Percentiles rank a stretch among this genome's conserved stretches.
phyloP scores from a whole-genome alignment of 768 basidiomycete species.

The Plicaturopsis crispa region DNA sequence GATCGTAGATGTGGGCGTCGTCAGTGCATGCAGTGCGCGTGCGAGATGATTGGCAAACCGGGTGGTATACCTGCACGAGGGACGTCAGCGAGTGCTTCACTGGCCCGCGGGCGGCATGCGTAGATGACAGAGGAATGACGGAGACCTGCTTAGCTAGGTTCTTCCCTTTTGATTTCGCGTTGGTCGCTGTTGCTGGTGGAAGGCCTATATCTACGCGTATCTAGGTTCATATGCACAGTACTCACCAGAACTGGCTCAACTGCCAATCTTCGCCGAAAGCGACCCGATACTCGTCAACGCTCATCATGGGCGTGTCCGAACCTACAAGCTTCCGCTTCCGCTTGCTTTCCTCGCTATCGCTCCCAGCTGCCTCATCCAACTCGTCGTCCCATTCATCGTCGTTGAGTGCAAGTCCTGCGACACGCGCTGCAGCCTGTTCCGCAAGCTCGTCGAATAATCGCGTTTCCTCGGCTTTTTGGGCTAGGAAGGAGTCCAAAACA shows the following conservation, averaged over 20 bases:
- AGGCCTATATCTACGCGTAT: no score
- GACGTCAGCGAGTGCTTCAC: no score
- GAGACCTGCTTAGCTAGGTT: no score
- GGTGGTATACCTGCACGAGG: slow-evolving; percentile 31
- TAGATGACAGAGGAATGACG: no score
- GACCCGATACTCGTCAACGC: slow-evolving; percentile 33
- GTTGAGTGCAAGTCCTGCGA: slow-evolving; percentile 24
- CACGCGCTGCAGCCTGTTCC: slow-evolving; percentile 24
- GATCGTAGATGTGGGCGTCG: slow-evolving; percentile 22
- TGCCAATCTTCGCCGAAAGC: slow-evolving; percentile 45
- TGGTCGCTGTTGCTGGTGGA: no score
- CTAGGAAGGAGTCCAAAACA: slow-evolving; percentile 31
- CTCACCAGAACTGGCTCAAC: slow-evolving; percentile 44
- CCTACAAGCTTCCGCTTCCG: neutral
- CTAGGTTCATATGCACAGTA: no score
- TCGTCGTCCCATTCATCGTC: slow-evolving; percentile 12
- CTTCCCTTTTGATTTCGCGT: no score
- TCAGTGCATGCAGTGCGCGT: slow-evolving; percentile 15
- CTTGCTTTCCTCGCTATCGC: slow-evolving; percentile 5
- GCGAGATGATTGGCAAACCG: slow-evolving; percentile 31
- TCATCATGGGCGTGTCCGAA: slow-evolving; percentile 29
- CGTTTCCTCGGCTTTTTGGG: slow-evolving; percentile 35
- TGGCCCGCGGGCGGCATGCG: no score
- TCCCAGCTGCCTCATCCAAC: no score
- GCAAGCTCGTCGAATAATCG: slow-evolving; percentile 31